Percentiles rank a stretch among this genome's conserved stretches.
phyloP scores from a whole-genome alignment of 164 flowering plant genomes.

The Pachysandra terminalis region DNA sequence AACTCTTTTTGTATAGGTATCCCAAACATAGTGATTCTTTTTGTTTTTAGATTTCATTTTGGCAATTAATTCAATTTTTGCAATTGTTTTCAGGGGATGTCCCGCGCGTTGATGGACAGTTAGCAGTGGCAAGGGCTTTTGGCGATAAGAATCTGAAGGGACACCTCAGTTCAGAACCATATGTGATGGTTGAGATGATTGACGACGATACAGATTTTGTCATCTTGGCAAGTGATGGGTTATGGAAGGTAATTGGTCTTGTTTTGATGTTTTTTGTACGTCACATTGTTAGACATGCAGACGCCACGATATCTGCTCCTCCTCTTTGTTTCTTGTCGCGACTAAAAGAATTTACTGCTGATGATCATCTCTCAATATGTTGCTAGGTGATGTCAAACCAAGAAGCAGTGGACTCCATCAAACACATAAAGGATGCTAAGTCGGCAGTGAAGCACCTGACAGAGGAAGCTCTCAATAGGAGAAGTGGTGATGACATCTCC shows the following conservation, averaged over 20 bases:
- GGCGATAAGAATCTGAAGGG: constrained; percentile 82
- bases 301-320: too few species aligned
- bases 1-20: neutral
- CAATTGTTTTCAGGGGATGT: constrained; percentile 58
- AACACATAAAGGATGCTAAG: constrained; percentile 39
- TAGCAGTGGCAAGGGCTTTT: constrained; percentile 87
- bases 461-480: constrained; percentile 49
- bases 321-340: neutral
- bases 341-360: too few species aligned
- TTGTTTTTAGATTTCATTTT: neutral
- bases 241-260: constrained; percentile 79
- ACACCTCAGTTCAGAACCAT: constrained; percentile 70
- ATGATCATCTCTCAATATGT: neutral
- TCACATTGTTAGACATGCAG: neutral
- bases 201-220: constrained; percentile 42
- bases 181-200: constrained; percentile 30
- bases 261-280: neutral
- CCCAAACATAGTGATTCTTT: neutral
- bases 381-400: constrained; percentile 60
- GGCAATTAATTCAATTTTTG: too few species aligned
- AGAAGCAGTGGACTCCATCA: constrained; percentile 57
- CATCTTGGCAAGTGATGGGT: constrained; percentile 68
- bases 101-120: constrained; percentile 88
- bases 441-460: constrained; percentile 53
- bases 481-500: constrained; percentile 67